A percentile compares a stretch with the other conserved stretches of the same genome.
Conservation (phyloP, 257 asterid genomes). For the Solanum piurae region DNA sequence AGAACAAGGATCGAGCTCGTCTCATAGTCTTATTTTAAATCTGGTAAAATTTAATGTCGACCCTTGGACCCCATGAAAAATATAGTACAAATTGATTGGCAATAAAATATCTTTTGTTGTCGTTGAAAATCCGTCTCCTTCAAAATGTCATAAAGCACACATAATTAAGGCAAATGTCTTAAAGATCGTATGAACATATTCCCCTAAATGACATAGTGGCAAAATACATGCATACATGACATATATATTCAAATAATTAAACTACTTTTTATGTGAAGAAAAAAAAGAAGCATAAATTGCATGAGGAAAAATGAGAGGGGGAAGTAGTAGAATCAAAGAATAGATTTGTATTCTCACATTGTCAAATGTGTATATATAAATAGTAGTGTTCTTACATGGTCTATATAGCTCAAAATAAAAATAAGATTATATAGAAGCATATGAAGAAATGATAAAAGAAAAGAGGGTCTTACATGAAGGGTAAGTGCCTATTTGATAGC, state of each 20-base stretch:
- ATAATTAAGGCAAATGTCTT: no score
- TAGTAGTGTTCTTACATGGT: not conserved
- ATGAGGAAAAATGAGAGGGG: not conserved
- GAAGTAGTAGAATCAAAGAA: not conserved
- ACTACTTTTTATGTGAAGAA: not conserved
- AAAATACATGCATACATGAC: not conserved
- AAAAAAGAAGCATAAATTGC: not conserved
- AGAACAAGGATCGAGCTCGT: not conserved
- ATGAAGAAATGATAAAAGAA: not conserved
- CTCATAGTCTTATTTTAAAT: not conserved
- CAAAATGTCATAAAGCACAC: not conserved
- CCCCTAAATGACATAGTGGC: not conserved
- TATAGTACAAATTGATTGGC: not conserved
- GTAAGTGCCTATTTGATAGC: slow-evolving; percentile 46
- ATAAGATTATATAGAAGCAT: not conserved
- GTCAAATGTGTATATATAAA: not conserved
- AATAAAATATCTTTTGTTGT: not conserved
- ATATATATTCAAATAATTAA: not conserved
- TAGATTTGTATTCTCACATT: not conserved
- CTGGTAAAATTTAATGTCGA: not conserved
- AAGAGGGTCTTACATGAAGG: slow-evolving; percentile 25
- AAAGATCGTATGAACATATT: not conserved
- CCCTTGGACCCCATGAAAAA: not conserved
- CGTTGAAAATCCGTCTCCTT: not conserved
- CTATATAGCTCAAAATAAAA: not conserved